Base-by-base conservation (phyloP, 179 eudicot genomes). In the Heliamphora pulchella region DNA sequence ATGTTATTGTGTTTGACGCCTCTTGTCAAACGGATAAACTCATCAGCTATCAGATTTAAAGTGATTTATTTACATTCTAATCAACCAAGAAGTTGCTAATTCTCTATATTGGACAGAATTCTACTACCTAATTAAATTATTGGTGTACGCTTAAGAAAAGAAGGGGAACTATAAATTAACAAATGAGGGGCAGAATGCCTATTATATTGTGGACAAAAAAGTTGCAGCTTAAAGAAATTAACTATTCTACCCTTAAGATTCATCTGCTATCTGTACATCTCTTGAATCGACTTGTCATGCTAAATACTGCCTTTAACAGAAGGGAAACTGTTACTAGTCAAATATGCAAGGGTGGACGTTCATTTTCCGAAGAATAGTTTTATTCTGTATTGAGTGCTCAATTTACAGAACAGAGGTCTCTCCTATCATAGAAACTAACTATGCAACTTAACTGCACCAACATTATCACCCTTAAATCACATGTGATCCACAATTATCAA, bases 211-310 rank as follows among this genome's bases (percentile, higher is more conserved):
- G 39, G 39, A 58, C 78, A 58, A 17, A 39, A 31, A 43, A 41
- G 8, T 75, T n/a, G 18, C 78, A 59, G 53, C 65, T 17, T 62
- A 76, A 75, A 76, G 44, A 62, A 44, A 62, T 18, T 61, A 62
- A 61, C 14, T 61, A 46, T n/a, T 20, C 43, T 46, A 62, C 20
- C 11, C 15, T 50, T 76, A n/a, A 78, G 14, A 66, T 15, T 77
- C 46, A 47, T 41, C 43, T 66, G 53, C 54, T 50, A 31, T 71
- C 9, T 43, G 22, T 18, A n/a, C 74, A 18, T 20, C 53, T 67
- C 62, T 54, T 78, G 51, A 41, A 51, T 53, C 73, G 1, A 15
- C 31, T 47, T 18, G 3, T 65, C 48, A 51, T 78, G 39, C 48
- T 48, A 10, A 15, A 46, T 3, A 51, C 15, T 48, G 15, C 20